Base-by-base conservation (phyloP, 2,329 filamentous ascomycete genomes). In the Ascochyta fabae region DNA sequence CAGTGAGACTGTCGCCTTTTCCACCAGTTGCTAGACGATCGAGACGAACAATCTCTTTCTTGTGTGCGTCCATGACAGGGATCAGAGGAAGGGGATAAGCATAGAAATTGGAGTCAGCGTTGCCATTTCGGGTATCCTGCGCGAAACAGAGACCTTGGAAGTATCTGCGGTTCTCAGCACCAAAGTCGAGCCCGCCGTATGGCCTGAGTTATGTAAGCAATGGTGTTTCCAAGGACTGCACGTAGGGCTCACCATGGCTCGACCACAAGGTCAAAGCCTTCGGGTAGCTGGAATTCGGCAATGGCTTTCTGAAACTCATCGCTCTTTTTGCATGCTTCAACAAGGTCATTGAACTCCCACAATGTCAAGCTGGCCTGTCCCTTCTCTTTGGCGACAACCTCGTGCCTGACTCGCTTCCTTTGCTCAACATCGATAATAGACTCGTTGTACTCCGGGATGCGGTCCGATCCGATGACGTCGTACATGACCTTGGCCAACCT, bases 121-220 rank as follows among this genome's bases (percentile, higher is more conserved):
- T 83, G 13, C 77, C 76, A 51, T 68, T 79, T 42, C 73, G 67
- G 6, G 68, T 78, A 46, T 82, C 78, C 56, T 77, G 76, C 0
- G 81, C 83, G 60, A 85, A 85, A 62, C 80, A 83, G 4, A 85
- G 68, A 1, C 79, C 80, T 66, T 85, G 83, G 65, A 84, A 83
- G 63, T 81, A 84, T 41, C 83, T 78, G 24, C 73, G 68, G 43
- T 79, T 79, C 27, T 81, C 77, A 19, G 81, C 79, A 1, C 73
- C 77, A 7, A 72, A 62, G 45, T 83, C 80, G 10, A 80, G 71
- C n/a, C 83, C 82, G 29, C 83, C 83, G 64, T 85, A 85, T 5
- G 83, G 82, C 72, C 71, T 73, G 6, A 16, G 2, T 1, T 33
- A 2, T 0, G 34, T 67, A 16, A 66, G 48, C 16, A 48, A 39